phyloP scores from a whole-genome alignment of 768 basidiomycete genomes.

The Dictyophora rubrovolvata region DNA sequence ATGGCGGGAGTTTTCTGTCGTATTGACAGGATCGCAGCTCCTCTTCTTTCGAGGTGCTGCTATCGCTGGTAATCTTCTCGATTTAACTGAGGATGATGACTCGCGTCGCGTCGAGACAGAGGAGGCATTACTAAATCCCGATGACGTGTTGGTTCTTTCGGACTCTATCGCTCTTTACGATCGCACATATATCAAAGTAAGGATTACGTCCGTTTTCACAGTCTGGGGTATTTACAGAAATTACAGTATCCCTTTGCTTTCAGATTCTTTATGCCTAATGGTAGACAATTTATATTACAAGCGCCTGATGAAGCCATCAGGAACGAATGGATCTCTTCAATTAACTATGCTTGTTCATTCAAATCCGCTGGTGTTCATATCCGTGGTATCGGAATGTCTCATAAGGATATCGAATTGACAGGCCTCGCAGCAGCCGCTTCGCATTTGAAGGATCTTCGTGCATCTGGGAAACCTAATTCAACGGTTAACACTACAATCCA shows the following conservation, averaged over 20 bases:
- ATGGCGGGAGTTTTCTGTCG: conserved; percentile 79
- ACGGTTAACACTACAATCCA: not conserved
- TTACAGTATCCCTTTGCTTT: conserved; percentile 60
- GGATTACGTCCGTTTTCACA: not conserved
- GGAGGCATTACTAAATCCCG: conserved; percentile 52
- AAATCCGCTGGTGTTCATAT: conserved; percentile 76
- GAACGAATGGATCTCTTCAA: conserved; percentile 82
- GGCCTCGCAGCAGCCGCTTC: conserved; percentile 82
- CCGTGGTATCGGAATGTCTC: conserved; percentile 61
- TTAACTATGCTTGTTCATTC: conserved; percentile 94
- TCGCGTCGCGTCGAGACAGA: conserved; percentile 30
- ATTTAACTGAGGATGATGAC: conserved; percentile 28
- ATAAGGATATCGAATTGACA: conserved; percentile 62
- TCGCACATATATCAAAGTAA: conserved; percentile 64
- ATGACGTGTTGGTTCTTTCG: conserved; percentile 73
- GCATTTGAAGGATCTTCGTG: conserved; percentile 61
- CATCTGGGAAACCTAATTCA: conserved; percentile 13
- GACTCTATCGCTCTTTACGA: conserved; percentile 77
- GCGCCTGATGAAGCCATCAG: conserved; percentile 57
- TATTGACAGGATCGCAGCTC: conserved; percentile 84
- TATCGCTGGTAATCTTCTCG: conserved; percentile 39
- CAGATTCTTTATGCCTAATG: conserved; percentile 64
- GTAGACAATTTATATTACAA: conserved; percentile 77
- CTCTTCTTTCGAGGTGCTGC: conserved; percentile 75
- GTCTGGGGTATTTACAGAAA: not conserved